Evolutionary conservation across 2,329 filamentous ascomycete genomes (phyloP).

Genomic region (Cadophora luteo-olivacea): DNA sequence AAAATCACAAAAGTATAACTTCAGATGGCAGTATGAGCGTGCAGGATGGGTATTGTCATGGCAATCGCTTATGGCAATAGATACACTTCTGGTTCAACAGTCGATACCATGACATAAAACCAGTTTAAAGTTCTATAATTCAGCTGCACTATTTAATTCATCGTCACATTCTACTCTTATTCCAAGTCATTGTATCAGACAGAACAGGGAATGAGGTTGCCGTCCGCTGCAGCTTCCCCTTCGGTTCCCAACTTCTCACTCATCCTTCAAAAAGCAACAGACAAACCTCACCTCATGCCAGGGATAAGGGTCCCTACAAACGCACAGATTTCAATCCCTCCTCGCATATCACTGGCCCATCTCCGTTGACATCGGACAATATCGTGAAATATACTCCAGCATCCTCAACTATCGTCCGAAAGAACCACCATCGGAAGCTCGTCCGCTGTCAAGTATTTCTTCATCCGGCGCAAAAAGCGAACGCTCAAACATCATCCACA

Average conservation of each 20-base stretch:
- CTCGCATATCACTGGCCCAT: neutral
- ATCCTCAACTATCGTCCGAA: constrained; percentile 8
- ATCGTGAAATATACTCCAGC: constrained; percentile 3
- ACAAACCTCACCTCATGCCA: constrained; percentile 1
- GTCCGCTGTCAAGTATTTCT: neutral
- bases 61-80: constrained; percentile 3
- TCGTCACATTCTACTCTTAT: neutral
- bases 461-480: neutral
- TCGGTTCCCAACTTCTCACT: constrained; percentile 8
- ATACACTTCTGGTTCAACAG: neutral
- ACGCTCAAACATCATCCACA: constrained; percentile 1
- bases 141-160: neutral
- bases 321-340: constrained; percentile 3
- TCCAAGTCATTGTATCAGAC: constrained; percentile 8
- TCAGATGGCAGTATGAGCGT: constrained; percentile 4
- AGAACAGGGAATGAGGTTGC: neutral
- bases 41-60: constrained; percentile 13
- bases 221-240: constrained; percentile 11
- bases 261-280: constrained; percentile 8
- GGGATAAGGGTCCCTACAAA: constrained; percentile 1
- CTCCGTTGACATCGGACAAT: constrained; percentile 3
- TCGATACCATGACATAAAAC: neutral
- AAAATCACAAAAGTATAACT: constrained; percentile 5
- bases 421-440: neutral
- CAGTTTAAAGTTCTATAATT: neutral